phyloP scores from a whole-genome alignment of 1,139 yeast species.

The Lipomyces yarrowii region DNA sequence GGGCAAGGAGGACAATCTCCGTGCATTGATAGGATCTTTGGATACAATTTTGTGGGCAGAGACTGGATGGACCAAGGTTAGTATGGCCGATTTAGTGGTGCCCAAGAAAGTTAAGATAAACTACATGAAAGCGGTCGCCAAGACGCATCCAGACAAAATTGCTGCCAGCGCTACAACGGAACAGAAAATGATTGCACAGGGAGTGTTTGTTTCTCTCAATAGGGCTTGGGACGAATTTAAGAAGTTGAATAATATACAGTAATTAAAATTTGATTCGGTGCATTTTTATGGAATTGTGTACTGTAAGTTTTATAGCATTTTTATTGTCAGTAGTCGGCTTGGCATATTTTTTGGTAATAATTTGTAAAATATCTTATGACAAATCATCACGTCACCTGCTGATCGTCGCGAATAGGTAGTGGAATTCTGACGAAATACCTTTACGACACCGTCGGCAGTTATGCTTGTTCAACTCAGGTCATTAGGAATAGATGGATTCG shows the following conservation, averaged over 20 bases:
- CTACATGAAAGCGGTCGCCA: constrained; percentile 91
- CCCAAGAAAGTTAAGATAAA: constrained; percentile 87
- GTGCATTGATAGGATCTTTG: constrained; percentile 71
- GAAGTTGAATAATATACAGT: constrained; percentile 52
- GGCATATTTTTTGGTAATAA: neutral
- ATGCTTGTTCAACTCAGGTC: neutral
- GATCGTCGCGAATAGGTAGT: neutral
- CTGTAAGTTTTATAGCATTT: neutral
- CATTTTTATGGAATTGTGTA: neutral
- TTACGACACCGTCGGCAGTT: neutral
- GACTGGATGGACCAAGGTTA: constrained; percentile 62
- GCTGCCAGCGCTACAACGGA: constrained; percentile 59
- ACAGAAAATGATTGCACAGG: constrained; percentile 80
- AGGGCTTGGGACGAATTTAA: constrained; percentile 91
- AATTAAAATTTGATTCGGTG: constrained; percentile 2
- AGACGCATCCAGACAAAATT: constrained; percentile 92
- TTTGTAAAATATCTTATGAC: neutral
- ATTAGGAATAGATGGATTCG: neutral
- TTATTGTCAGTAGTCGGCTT: neutral
- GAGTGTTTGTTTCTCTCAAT: constrained; percentile 79
- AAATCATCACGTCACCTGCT: neutral
- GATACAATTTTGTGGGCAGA: constrained; percentile 66
- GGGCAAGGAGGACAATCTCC: constrained; percentile 76
- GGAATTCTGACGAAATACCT: neutral
- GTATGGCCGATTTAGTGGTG: constrained; percentile 74